Percentiles rank a stretch among this genome's conserved stretches.
phyloP scores from a whole-genome alignment of 2,329 filamentous ascomycete genomes.

The Mycosphaerella arachidis region DNA sequence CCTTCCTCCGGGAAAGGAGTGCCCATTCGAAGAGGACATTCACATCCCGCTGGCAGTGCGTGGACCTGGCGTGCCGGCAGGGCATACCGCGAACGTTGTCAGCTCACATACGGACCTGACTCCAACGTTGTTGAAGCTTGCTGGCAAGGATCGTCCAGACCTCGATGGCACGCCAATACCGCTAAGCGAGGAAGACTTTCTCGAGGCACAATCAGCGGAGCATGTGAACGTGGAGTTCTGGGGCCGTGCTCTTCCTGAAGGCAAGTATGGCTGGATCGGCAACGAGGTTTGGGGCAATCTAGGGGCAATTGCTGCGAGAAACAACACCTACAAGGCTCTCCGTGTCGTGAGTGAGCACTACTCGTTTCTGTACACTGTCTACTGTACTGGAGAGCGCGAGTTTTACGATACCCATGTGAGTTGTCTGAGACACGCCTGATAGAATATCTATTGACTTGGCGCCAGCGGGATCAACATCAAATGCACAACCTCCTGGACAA shows the following conservation, averaged over 20 bases:
- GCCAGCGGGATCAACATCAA: conserved; percentile 22
- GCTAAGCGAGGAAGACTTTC: conserved; percentile 21
- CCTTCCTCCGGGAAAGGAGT: conserved; percentile 37
- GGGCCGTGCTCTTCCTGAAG: conserved; percentile 31
- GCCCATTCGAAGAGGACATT: conserved; percentile 37
- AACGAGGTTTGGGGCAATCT: conserved; percentile 12
- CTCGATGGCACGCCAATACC: conserved; percentile 37
- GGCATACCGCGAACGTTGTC: conserved; percentile 28
- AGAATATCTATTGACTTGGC: neutral
- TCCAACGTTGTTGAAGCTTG: conserved; percentile 36
- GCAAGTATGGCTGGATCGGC: conserved; percentile 24
- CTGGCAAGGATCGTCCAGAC: conserved; percentile 28
- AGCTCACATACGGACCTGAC: conserved; percentile 38
- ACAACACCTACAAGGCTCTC: conserved; percentile 32
- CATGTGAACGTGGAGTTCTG: conserved; percentile 41
- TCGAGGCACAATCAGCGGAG: conserved; percentile 23
- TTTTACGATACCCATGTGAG: conserved; percentile 50
- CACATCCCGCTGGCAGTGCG: conserved; percentile 37
- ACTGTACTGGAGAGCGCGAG: conserved; percentile 65
- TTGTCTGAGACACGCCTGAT: neutral
- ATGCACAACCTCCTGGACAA: conserved; percentile 22
- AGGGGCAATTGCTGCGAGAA: conserved; percentile 16
- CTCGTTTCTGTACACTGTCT: conserved; percentile 62
- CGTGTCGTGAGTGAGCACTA: conserved; percentile 39
- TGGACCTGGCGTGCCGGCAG: conserved; percentile 34